Conservation (phyloP, 305 asterid species). For the Fraxinus albicans region DNA sequence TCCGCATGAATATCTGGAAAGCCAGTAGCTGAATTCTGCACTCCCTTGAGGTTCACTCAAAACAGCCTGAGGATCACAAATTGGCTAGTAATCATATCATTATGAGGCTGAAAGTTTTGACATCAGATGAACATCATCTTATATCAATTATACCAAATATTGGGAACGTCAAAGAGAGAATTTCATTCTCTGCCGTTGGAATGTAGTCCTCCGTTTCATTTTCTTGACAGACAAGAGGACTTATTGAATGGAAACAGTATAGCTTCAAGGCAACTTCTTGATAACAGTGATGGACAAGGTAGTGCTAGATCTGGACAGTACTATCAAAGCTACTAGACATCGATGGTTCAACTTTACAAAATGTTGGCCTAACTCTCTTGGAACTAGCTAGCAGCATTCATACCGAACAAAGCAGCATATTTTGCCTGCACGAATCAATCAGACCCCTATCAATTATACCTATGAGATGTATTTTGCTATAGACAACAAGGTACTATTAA, state of each 20-base stretch:
- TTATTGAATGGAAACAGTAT: not conserved
- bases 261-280: not conserved
- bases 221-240: not conserved
- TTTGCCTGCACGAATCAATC: not conserved
- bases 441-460: not conserved
- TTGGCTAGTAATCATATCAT: not conserved
- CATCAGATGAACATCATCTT: not conserved
- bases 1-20: not conserved
- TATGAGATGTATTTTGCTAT: not conserved
- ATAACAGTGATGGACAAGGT: not conserved
- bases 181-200: not conserved
- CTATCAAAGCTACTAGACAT: not conserved
- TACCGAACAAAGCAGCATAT: not conserved
- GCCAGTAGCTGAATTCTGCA: not conserved
- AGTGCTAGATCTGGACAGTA: no score
- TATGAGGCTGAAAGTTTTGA: not conserved
- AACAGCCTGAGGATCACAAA: not conserved
- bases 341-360: not conserved
- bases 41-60: not conserved
- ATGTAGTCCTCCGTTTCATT: not conserved
- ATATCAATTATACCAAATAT: not conserved
- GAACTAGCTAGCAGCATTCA: not conserved
- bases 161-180: not conserved
- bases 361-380: not conserved
- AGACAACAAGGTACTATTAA: not conserved